A percentile compares a stretch with the other conserved stretches of the same genome.
Conservation (phyloP, 202 grass and related monocot species). For the Schoenoplectus tabernaemontani region DNA sequence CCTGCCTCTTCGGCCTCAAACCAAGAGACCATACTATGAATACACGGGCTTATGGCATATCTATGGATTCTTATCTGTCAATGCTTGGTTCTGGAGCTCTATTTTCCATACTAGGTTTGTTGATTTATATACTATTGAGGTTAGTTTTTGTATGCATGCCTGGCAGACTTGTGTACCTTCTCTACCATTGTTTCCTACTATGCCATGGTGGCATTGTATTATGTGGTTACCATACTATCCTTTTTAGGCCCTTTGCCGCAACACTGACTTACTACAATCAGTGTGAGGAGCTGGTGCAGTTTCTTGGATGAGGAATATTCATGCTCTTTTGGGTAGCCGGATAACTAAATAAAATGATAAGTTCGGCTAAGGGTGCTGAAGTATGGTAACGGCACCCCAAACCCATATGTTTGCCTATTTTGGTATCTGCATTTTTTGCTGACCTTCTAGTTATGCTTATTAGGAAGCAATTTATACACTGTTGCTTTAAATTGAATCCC, state of each 20-base stretch:
- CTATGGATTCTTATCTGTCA: constrained; percentile 76
- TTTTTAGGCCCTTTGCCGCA: background rate
- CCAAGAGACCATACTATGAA: constrained; percentile 60
- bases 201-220: background rate
- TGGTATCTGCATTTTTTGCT: background rate
- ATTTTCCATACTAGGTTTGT: constrained; percentile 83
- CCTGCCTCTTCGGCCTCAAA: constrained; percentile 67
- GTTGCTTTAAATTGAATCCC: background rate
- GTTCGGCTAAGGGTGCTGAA: background rate
- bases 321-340: background rate
- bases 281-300: background rate
- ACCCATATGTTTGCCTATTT: no score
- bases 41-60: constrained; percentile 89
- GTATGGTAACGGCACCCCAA: background rate
- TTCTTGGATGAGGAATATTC: background rate
- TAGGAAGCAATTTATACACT: no score
- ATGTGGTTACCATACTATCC: background rate
- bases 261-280: background rate
- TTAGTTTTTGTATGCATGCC: background rate
- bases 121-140: background rate
- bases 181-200: background rate
- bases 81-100: constrained; percentile 88
- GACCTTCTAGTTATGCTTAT: no score
- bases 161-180: background rate
- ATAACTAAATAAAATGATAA: background rate